Base-by-base conservation (phyloP, 2,329 filamentous ascomycete genomes). In the Colletotrichum sojae region DNA sequence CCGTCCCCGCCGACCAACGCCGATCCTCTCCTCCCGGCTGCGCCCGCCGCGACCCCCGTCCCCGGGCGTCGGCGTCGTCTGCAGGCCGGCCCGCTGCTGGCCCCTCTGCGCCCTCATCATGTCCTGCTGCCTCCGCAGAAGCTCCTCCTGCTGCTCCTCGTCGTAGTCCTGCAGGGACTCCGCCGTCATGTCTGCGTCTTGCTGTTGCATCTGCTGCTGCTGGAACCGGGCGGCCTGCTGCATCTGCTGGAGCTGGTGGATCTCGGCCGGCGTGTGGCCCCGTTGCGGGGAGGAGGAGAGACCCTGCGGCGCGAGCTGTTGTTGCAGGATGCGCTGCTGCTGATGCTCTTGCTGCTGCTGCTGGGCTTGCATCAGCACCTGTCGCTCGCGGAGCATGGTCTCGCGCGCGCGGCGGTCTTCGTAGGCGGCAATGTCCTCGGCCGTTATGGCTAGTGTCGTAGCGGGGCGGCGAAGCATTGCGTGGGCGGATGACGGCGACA, bases 391-490 rank as follows among this genome's bases (percentile, higher is more conserved):
- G 56, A 70, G 63, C 43, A 70, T 62, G 39, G 80, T 81, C 70
- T 84, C 79, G 61, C 79, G 79, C 25, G 81, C 82, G 70, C 89
- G 86, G 31, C 85, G 85, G 77, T 91, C 90, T 76, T 94, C 91
- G 80, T 92, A 93, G 62, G 87, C 83, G 46, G 90, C 89, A 46
- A 94, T 85, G 78, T 94, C 92, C 76, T 92, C 90, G 55, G 89
- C 84, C 2, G 91, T 93, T 72, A 94, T 86, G 63, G 86, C 83
- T 71, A 94, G 88, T 15, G 88, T 87, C 54, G 92, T 94, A 12
- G 91, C 86, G 16, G 89, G 86, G 53, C 91, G 88, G 73, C 90
- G 89, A 73, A 92, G 89, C 90, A 92, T 91, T 8, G 43, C 79
- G 69, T 40, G n/a, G 54, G 31, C 10, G 10, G 31, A 36, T 9